Evolutionary conservation across 2,329 filamentous ascomycete genomes (phyloP), one percentile per base, ranked within the genome.

Genomic region (Venturia nashicola): DNA sequence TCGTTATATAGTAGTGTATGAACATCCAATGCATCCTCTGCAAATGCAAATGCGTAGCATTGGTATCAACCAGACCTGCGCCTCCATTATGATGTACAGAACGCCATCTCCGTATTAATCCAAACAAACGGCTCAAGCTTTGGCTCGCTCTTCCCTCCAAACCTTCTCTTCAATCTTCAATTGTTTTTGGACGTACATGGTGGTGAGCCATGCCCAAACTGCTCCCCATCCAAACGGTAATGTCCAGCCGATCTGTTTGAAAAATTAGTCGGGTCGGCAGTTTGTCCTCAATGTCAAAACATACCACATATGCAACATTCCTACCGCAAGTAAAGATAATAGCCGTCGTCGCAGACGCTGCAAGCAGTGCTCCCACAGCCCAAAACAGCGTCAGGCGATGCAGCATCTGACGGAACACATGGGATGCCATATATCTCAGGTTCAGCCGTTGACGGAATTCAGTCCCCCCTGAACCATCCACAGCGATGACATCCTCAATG

Each of bases 401-500:
- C 61, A 83, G 72, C 79, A 83, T 82, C 66, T 77, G 74, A 39
- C 81, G 75, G 72, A 83, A 83, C 27, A 76, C 72, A 68, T 81
- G 79, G 69, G 78, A 80, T 2, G 80, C 78, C 70, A 80, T 77
- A 69, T 83, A 83, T 43, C 81, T 74, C 44, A 76, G 70, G 68
- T 82, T 81, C 42, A 83, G 72, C 3, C 77, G 71, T 68, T 82
- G 78, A 51, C 81, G 75, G 72, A 79, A 83, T 63, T 78, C 78
- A 6, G 79, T 82, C 7, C 79, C 79, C 27, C 80, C 81, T 16
- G 73, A 76, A 5, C 81, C 81, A 65, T 83, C 80, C 5, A 82
- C 80, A 2, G 80, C 80, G 51, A 77, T 76, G 34, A 83, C 73
- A 67, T 83, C 81, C 65, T 83, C 81, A 66, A 83, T 80, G 67